phyloP scores from a whole-genome alignment of 257 asterid species.

The Salvia splendens region DNA sequence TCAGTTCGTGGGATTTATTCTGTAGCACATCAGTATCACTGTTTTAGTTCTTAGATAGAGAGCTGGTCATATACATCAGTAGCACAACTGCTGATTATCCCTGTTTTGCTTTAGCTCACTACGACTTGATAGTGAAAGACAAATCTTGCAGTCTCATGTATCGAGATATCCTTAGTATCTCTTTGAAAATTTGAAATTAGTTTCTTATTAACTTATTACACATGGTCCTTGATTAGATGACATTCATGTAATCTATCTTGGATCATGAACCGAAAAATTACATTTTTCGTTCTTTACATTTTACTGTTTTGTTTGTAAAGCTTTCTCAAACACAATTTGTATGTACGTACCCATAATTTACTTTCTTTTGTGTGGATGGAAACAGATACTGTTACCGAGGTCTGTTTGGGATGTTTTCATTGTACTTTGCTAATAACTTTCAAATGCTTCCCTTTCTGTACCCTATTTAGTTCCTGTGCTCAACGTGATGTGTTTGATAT shows the following conservation, averaged over 20 bases:
- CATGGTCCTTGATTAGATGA: background rate
- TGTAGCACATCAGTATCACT: slow-evolving; percentile 28
- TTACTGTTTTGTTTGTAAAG: slow-evolving; percentile 3
- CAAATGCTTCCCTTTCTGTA: background rate
- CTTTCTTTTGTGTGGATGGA: background rate
- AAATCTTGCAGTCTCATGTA: slow-evolving; percentile 18
- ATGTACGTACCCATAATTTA: slow-evolving; percentile 3
- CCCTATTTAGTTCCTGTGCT: background rate
- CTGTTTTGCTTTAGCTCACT: slow-evolving; percentile 13
- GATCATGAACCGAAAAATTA: slow-evolving; percentile 21
- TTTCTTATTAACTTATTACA: slow-evolving; percentile 10
- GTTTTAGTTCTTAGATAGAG: slow-evolving; percentile 27
- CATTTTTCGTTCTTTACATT: background rate
- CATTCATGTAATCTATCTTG: slow-evolving; percentile 1
- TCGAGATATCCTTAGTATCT: slow-evolving; percentile 23
- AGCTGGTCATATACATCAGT: slow-evolving; percentile 19
- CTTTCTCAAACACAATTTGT: background rate
- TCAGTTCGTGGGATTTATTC: slow-evolving; percentile 28
- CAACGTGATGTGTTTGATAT: background rate
- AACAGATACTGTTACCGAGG: slow-evolving; percentile 1
- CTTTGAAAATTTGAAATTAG: slow-evolving; percentile 16
- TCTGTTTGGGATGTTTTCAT: background rate
- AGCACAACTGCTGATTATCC: slow-evolving; percentile 18
- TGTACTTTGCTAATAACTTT: background rate
- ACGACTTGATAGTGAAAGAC: slow-evolving; percentile 15